phyloP scores from a whole-genome alignment of 805 yeast species.

The Kodamaea nitidulidarum region DNA sequence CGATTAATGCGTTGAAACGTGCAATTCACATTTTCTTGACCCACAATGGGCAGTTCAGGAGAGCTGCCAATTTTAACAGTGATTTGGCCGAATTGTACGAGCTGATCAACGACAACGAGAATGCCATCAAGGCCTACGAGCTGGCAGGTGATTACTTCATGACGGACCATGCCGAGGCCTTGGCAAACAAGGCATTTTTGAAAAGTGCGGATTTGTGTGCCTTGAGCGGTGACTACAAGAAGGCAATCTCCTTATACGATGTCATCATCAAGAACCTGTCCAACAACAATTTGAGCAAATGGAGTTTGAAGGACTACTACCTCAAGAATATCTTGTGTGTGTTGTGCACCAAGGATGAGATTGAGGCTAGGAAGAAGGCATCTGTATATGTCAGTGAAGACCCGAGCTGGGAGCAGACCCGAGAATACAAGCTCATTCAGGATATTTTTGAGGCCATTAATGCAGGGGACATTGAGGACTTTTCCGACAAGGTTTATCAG shows the following conservation, averaged over 20 bases:
- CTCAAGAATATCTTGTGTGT: slow-evolving; percentile 79
- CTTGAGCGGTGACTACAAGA: slow-evolving; percentile 56
- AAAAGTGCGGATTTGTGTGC: slow-evolving; percentile 90
- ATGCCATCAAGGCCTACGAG: slow-evolving; percentile 76
- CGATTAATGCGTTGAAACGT: slow-evolving; percentile 68
- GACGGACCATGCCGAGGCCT: slow-evolving; percentile 89
- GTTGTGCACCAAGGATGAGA: slow-evolving; percentile 78
- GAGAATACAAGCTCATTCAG: slow-evolving; percentile 67
- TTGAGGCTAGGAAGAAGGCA: slow-evolving; percentile 76
- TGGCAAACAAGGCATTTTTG: slow-evolving; percentile 81
- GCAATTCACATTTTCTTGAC: slow-evolving; percentile 81
- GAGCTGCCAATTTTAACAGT: slow-evolving; percentile 91
- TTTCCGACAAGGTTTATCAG: slow-evolving; percentile 71
- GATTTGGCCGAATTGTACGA: slow-evolving; percentile 89
- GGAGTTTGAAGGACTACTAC: slow-evolving; percentile 92
- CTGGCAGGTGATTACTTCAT: slow-evolving; percentile 95
- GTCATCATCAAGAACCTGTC: slow-evolving; percentile 71
- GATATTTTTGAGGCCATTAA: slow-evolving; percentile 71
- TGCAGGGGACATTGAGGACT: slow-evolving; percentile 73
- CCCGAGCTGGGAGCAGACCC: slow-evolving; percentile 65
- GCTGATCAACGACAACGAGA: slow-evolving; percentile 56
- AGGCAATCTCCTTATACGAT: slow-evolving; percentile 76
- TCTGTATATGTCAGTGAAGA: slow-evolving; percentile 67
- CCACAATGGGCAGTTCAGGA: slow-evolving; percentile 86
- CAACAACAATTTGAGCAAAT: slow-evolving; percentile 71